Percentiles rank a stretch among this genome's conserved stretches.
These are phyloP conservation scores for Picea engelmannii DNA, from an alignment of 83 land plant species.

Conservation along the genomic window DNA sequence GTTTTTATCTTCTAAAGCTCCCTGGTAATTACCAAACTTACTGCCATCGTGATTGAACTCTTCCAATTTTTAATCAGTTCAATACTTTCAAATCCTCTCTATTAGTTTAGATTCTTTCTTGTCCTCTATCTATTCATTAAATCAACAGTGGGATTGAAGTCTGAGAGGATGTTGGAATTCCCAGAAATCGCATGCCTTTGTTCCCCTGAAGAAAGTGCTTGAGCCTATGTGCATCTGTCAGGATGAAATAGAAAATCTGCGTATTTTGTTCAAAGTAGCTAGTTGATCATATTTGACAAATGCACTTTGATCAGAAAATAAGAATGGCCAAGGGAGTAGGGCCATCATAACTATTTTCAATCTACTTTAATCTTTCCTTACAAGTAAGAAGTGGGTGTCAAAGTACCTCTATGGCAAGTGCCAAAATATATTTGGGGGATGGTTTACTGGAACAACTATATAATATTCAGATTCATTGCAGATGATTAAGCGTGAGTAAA, in stretches of 20 bases:
- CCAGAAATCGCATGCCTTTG: neutral
- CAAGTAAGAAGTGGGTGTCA: neutral
- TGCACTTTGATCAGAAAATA: neutral
- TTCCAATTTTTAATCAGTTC: no score
- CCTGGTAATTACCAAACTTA: neutral
- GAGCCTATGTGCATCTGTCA: slow-evolving; percentile 1
- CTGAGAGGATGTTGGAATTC: neutral
- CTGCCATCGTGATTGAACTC: neutral
- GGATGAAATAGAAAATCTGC: neutral
- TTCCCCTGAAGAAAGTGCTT: neutral
- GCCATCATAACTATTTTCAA: neutral
- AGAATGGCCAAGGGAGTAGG: neutral
- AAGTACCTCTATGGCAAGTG: neutral
- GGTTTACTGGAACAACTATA: neutral
- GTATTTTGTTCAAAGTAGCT: neutral
- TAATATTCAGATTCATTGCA: neutral
- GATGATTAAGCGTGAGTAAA: neutral
- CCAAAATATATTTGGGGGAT: neutral
- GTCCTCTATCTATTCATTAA: neutral
- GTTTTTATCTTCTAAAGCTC: no score
- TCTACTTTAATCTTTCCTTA: neutral
- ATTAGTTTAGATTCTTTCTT: neutral
- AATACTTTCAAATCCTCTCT: neutral
- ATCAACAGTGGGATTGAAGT: slow-evolving; percentile 2
- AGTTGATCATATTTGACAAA: neutral